A percentile compares a stretch with the other conserved stretches of the same genome.
phyloP scores from a whole-genome alignment of 371 early-diverging fungal genomes.

The Mortierella sp. region DNA sequence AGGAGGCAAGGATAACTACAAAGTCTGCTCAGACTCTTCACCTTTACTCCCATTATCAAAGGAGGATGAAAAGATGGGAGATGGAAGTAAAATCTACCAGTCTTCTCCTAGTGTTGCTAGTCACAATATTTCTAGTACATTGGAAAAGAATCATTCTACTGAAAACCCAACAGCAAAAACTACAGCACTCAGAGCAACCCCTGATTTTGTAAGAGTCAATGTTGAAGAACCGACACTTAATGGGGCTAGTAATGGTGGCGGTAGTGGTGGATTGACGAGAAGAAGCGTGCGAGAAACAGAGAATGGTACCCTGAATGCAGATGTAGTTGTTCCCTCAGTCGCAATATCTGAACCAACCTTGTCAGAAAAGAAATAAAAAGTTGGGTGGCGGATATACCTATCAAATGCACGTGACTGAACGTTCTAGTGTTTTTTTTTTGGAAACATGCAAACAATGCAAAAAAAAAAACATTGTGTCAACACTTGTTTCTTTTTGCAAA shows the following conservation, averaged over 20 bases:
- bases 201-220: constrained; percentile 16
- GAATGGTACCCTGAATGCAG: neutral
- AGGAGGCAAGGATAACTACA: neutral
- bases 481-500: too few relatives aligned
- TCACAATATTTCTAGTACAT: neutral
- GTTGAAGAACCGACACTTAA: constrained; percentile 2
- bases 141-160: constrained; percentile 4
- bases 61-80: constrained; percentile 50
- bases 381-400: too few relatives aligned
- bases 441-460: too few relatives aligned
- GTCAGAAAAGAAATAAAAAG: constrained; percentile 6
- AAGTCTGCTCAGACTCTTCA: neutral
- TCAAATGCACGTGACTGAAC: too few relatives aligned
- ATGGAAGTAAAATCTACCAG: constrained; percentile 39
- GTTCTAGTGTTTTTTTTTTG: too few relatives aligned
- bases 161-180: neutral
- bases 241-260: neutral
- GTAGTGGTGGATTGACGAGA: constrained; percentile 5
- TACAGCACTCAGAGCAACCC: neutral
- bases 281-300: constrained; percentile 10
- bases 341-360: constrained; percentile 1
- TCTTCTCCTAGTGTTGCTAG: neutral
- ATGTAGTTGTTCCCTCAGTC: neutral
- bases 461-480: too few relatives aligned
- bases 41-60: constrained; percentile 27